Conservation (phyloP, 2,329 filamentous ascomycete species). For the Phyllosticta paracitricarpa region DNA sequence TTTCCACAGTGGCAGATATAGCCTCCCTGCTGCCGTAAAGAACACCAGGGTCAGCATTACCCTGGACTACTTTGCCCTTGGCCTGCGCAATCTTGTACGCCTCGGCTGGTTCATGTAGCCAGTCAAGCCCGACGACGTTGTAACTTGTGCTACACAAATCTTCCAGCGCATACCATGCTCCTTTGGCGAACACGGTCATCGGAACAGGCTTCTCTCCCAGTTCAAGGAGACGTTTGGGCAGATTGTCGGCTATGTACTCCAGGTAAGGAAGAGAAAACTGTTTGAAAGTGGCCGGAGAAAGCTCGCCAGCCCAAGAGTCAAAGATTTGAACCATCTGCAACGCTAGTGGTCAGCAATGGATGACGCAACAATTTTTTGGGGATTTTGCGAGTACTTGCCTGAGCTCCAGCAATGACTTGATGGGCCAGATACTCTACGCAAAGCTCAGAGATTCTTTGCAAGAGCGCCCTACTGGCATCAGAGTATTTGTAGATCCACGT, state of each 20-base stretch:
- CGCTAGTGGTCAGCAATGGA: not conserved
- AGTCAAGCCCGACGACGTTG: constrained; percentile 89
- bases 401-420: constrained; percentile 87
- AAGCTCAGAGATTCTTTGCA: constrained; percentile 86
- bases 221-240: constrained; percentile 64
- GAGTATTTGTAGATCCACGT: constrained; percentile 93
- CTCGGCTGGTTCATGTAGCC: constrained; percentile 80
- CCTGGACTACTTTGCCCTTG: constrained; percentile 75
- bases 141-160: constrained; percentile 81
- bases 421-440: constrained; percentile 91
- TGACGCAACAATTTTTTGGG: constrained; percentile 9
- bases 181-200: constrained; percentile 98
- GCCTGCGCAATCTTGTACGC: constrained; percentile 63
- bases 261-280: constrained; percentile 82
- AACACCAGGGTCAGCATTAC: constrained; percentile 90
- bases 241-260: constrained; percentile 67
- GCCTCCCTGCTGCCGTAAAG: constrained; percentile 74
- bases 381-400: constrained; percentile 41
- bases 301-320: constrained; percentile 94
- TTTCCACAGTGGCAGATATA: constrained; percentile 72
- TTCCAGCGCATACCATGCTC: constrained; percentile 90
- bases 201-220: constrained; percentile 72
- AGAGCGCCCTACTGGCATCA: constrained; percentile 64
- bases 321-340: constrained; percentile 88
- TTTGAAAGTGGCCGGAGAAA: constrained; percentile 75